Conservation (phyloP, 2,329 filamentous ascomycete genomes). For the Aspergillus spinulosporus region DNA sequence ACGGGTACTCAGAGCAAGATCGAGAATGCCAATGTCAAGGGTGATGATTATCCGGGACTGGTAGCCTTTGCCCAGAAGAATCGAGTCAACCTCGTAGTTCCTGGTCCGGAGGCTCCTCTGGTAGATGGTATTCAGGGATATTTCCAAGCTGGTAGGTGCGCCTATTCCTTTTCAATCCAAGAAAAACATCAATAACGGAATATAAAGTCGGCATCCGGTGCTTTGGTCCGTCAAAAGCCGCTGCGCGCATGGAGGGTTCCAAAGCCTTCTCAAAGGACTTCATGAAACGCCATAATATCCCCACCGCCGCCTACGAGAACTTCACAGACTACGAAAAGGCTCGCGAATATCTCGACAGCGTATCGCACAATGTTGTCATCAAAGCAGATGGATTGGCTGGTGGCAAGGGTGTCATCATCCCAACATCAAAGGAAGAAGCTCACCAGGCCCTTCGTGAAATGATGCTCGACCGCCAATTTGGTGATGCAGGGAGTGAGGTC, state of each 20-base stretch:
- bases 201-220: conserved; percentile 66
- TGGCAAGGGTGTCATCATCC: conserved; percentile 94
- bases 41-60: conserved; percentile 75
- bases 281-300: conserved; percentile 87
- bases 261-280: conserved; percentile 98
- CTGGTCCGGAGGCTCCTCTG: conserved; percentile 89
- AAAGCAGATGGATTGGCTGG: conserved; percentile 91
- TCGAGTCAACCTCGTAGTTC: conserved; percentile 77
- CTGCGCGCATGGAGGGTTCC: conserved; percentile 89
- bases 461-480: conserved; percentile 87
- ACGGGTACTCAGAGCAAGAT: conserved; percentile 58
- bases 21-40: conserved; percentile 70
- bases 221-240: conserved; percentile 82
- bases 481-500: conserved; percentile 80
- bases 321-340: conserved; percentile 77
- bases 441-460: conserved; percentile 79
- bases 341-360: conserved; percentile 68
- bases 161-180: not conserved
- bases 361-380: conserved; percentile 78
- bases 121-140: conserved; percentile 85
- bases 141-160: conserved; percentile 61
- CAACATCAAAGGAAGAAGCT: conserved; percentile 77
- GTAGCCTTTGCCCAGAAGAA: conserved; percentile 73
- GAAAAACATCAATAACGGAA: conserved; percentile 4
- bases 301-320: conserved; percentile 87